phyloP scores from a whole-genome alignment of 495 filamentous ascomycete genomes.

The Annulohypoxylon nitens region DNA sequence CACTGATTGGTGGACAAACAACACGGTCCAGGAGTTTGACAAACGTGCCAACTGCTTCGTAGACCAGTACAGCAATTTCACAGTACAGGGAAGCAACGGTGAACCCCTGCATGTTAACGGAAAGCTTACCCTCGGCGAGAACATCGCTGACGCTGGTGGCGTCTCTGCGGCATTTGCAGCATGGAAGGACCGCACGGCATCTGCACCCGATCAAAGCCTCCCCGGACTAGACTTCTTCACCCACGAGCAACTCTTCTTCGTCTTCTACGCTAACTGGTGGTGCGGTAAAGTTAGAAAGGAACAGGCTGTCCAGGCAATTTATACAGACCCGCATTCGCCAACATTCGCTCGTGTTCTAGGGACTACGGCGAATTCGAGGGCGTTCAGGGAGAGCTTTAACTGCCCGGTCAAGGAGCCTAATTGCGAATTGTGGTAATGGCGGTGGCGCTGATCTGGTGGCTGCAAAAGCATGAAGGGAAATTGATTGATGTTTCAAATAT shows the following conservation, averaged over 20 bases:
- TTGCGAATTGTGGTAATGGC: constrained; percentile 75
- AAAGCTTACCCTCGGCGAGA: constrained; percentile 76
- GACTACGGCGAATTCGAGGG: constrained; percentile 74
- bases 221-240: constrained; percentile 75
- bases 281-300: constrained; percentile 73
- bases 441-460: not conserved
- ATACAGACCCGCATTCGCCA: constrained; percentile 75
- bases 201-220: constrained; percentile 67
- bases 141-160: constrained; percentile 82
- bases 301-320: constrained; percentile 67
- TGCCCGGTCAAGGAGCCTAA: constrained; percentile 73
- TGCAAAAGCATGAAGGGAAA: constrained; percentile 5
- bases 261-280: constrained; percentile 76
- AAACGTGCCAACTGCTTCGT: constrained; percentile 77
- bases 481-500: constrained; percentile 35
- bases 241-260: constrained; percentile 81
- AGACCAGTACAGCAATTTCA: constrained; percentile 75
- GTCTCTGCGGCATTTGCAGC: constrained; percentile 73
- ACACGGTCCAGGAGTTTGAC: constrained; percentile 72
- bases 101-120: constrained; percentile 76
- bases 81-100: constrained; percentile 66
- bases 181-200: constrained; percentile 69
- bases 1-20: constrained; percentile 78
- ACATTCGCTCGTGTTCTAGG: constrained; percentile 71
- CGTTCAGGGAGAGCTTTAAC: constrained; percentile 75